These are phyloP conservation scores for Colletotrichum sp. DNA, from an alignment of 2,329 filamentous ascomycete species.

Conservation along the genomic window DNA sequence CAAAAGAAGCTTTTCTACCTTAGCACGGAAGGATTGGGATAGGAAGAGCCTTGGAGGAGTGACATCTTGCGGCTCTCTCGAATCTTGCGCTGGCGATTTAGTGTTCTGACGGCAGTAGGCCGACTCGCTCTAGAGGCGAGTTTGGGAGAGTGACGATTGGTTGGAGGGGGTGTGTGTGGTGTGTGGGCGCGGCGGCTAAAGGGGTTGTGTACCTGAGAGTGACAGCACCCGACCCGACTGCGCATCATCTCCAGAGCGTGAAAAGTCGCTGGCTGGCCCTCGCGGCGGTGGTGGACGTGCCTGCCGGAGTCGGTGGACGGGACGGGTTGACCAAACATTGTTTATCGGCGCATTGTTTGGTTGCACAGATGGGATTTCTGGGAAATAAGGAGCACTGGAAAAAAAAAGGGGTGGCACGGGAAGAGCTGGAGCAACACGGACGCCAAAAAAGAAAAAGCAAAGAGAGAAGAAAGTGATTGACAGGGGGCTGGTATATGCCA, in stretches of 20 bases:
- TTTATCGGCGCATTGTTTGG: neutral
- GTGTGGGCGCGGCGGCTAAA: neutral
- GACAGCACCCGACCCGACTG: neutral
- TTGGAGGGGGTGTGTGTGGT: neutral
- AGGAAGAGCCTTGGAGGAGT: neutral
- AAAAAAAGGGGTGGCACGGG: neutral
- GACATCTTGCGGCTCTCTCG: neutral
- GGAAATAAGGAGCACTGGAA: neutral
- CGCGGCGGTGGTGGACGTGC: neutral
- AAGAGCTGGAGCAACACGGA: neutral
- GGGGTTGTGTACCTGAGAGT: neutral
- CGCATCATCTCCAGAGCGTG: neutral
- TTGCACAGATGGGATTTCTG: neutral
- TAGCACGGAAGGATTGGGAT: neutral
- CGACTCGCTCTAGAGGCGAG: neutral
- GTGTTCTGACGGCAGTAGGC: neutral
- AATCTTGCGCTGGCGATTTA: neutral
- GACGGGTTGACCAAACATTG: neutral
- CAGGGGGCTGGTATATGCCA: conserved; percentile 6
- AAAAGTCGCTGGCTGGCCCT: neutral
- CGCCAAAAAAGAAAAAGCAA: neutral
- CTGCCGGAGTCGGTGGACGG: neutral
- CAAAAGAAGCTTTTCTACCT: neutral
- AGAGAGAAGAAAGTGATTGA: neutral
- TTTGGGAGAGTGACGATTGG: neutral